phyloP scores from a whole-genome alignment of 2,329 filamentous ascomycete species.

The Paecilomyces fulvus region DNA sequence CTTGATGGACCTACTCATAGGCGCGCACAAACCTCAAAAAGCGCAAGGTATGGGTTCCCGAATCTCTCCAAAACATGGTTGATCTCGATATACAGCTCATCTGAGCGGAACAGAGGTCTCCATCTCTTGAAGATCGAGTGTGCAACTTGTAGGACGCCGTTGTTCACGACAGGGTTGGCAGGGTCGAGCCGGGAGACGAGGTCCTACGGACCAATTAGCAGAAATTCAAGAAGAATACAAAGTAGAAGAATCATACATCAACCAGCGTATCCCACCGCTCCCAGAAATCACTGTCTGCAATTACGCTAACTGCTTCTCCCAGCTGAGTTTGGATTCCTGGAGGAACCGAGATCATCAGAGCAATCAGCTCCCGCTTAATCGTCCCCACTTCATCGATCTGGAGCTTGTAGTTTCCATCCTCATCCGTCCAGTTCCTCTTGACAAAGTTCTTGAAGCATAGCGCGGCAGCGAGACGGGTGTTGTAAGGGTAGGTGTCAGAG shows the following conservation, averaged over 20 bases:
- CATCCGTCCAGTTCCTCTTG: conserved; percentile 87
- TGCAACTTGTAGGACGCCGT: conserved; percentile 90
- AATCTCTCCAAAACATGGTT: conserved; percentile 89
- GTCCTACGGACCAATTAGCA: conserved; percentile 48
- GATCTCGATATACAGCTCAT: conserved; percentile 89
- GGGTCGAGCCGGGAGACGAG: conserved; percentile 79
- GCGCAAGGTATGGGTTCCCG: conserved; percentile 68
- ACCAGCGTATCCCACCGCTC: conserved; percentile 93
- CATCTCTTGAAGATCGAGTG: conserved; percentile 97
- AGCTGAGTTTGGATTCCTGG: conserved; percentile 83
- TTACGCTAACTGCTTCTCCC: conserved; percentile 92
- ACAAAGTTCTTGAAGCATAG: conserved; percentile 99
- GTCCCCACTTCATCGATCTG: conserved; percentile 71
- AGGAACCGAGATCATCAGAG: conserved; percentile 90
- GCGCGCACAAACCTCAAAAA: conserved; percentile 54
- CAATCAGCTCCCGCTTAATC: conserved; percentile 93
- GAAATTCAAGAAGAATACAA: neutral
- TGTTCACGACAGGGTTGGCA: conserved; percentile 75
- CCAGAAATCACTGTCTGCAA: conserved; percentile 98
- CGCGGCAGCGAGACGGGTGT: conserved; percentile 77
- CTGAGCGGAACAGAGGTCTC: conserved; percentile 87
- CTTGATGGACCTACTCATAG: conserved; percentile 15
- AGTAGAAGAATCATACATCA: conserved; percentile 46
- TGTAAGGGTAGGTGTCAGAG: conserved; percentile 60
- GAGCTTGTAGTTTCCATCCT: conserved; percentile 89